These are phyloP conservation scores for Besnoitia besnoiti DNA, from an alignment of 169 alveolate species.

Conservation along the genomic window DNA sequence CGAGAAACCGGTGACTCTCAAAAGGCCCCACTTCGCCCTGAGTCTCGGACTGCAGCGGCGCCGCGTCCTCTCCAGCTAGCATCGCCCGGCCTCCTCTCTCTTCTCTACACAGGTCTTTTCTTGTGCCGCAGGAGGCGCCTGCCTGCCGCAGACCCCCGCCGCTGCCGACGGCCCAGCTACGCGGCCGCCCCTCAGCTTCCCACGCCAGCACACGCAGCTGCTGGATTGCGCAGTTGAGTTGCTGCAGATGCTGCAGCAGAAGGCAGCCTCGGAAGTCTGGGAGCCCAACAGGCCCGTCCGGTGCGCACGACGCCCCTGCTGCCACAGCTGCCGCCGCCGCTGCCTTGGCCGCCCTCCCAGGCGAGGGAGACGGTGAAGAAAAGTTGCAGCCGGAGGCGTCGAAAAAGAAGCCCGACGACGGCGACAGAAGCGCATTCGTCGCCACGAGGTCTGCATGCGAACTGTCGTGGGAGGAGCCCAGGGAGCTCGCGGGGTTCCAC, in stretches of 20 bases:
- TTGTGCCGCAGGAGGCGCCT: too few relatives aligned
- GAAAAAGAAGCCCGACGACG: not conserved
- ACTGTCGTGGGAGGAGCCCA: not conserved
- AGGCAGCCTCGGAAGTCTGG: slow-evolving; percentile 18
- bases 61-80: not conserved
- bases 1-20: slow-evolving; percentile 13
- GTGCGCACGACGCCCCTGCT: slow-evolving; percentile 36
- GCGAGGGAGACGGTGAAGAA: not conserved
- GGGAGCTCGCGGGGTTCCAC: not conserved
- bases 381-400: not conserved
- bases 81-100: not conserved
- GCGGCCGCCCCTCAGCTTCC: not conserved
- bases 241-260: slow-evolving; percentile 37
- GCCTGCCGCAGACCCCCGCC: not conserved
- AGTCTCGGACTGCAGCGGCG: not conserved
- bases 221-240: slow-evolving; percentile 41
- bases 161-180: not conserved
- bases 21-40: not conserved
- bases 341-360: slow-evolving; percentile 7
- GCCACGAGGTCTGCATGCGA: not conserved
- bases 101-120: too few relatives aligned
- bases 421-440: not conserved
- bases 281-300: slow-evolving; percentile 40
- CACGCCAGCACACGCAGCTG: slow-evolving; percentile 32
- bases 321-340: slow-evolving; percentile 14